Base-by-base conservation (phyloP, 768 basidiomycete genomes). In the Daedalea quercina region DNA sequence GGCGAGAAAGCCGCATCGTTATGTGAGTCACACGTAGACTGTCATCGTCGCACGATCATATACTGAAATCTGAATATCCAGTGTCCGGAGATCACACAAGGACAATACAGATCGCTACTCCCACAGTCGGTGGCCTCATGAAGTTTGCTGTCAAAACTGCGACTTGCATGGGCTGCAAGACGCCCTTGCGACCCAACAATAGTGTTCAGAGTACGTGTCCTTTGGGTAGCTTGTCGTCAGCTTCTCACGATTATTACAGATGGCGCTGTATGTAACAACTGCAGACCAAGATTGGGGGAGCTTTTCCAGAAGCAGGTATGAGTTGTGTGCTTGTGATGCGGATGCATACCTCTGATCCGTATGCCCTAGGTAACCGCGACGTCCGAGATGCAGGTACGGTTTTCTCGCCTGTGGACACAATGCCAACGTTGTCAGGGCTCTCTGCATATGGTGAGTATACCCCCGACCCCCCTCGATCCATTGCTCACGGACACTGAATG, bases 371-470 rank as follows among this genome's bases (percentile, higher is more conserved):
- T 81, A 28, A 54, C 76, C 4, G 71, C 73, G 6, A 81, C 89
- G 0, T 94, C 94, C 0, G 80, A 82, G 20, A 73, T 86, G 43
- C 92, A 99, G 74, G 85, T 94, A 7, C 84, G 90, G 44, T 98
- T 96, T 67, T 89, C 95, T 19, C 81, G 94, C 46, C 68, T 99
- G 22, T 99, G 96, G 96, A 98, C 96, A 1, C 95, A 98, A 64
- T 99, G 96, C 61, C 96, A 99, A 65, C 81, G 96, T 23, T 99
- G 96, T 74, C 96, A 99, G 66, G 96, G 96, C 13, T 99, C 96
- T 17, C 74, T 99, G 45, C 96, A 99, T 71, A 94, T 96, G 74
- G 87, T 86, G 53, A 25, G 67, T 59, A 13, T n/a, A 17, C 37
- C 9, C 46, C 35, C 9, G 9, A 31, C 46, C 3, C 7, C 12